Conservation (phyloP, 257 asterid genomes). For the Salvia miltiorrhiza region DNA sequence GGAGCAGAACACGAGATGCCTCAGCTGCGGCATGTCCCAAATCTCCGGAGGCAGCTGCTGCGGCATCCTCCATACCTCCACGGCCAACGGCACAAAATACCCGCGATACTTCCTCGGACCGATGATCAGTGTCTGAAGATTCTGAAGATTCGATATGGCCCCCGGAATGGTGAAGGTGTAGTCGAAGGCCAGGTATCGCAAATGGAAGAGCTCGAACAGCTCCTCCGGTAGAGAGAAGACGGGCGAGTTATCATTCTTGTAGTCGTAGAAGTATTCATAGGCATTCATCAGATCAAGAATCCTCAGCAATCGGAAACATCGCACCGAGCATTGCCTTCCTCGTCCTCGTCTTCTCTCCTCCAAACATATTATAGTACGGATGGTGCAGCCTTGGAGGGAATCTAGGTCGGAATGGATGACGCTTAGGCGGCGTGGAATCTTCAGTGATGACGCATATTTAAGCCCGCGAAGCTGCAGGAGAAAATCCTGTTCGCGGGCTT, state of each 20-base stretch:
- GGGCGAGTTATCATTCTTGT: neutral
- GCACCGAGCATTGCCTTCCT: neutral
- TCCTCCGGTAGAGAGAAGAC: neutral
- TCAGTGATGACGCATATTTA: neutral
- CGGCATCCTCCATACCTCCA: constrained; percentile 7
- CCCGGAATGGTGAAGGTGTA: neutral
- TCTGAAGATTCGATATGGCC: constrained; percentile 12
- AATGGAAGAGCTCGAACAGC: constrained; percentile 12
- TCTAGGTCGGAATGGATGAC: neutral
- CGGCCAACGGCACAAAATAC: neutral
- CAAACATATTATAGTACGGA: constrained; percentile 3
- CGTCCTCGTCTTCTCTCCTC: neutral
- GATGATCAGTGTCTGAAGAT: constrained; percentile 14
- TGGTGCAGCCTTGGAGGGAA: neutral
- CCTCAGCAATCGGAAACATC: neutral
- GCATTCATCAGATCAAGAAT: neutral
- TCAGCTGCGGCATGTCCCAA: constrained; percentile 12
- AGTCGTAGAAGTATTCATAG: neutral
- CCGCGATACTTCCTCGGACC: neutral
- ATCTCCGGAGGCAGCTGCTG: neutral
- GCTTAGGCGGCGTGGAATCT: neutral
- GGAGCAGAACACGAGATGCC: neutral
- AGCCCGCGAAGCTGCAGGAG: neutral
- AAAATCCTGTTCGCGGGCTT: constrained; percentile 5
- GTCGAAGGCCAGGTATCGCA: constrained; percentile 8